Evolutionary conservation across 1,139 yeast genomes (phyloP), one percentile per base, ranked within the genome.

Genomic region (Eremothecium cymbalariae): DNA sequence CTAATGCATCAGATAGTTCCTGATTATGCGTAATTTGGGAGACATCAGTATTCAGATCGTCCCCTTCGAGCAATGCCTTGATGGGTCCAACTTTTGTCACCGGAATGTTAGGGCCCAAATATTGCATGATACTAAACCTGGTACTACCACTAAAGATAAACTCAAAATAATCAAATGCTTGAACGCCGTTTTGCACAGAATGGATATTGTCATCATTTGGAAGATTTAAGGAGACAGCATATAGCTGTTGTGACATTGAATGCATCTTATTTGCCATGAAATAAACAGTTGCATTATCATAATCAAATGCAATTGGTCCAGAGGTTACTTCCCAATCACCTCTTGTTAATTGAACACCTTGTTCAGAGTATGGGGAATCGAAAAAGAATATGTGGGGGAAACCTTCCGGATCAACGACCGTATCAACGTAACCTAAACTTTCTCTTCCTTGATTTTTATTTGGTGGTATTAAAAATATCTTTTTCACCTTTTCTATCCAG

Each of bases 341-440:
- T 1, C 65, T 48, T 0, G 94, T 77, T 24, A 85, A 55, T 30
- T 58, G 64, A 5, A 55, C 53, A 4, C 82, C 80, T 6, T 56
- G 55, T 1, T 59, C 35, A 1, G 75, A 48, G 2, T 62, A 57
- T 1, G 74, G 63, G 3, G 68, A 62, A 8, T 72, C 65, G 50
- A 77, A 88, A 42, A 72, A 70, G 1, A 78, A 94, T 30, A 90
- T 57, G 48, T 84, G 94, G 37, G 73, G 74, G 48, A 62, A 71
- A 1, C 80, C 78, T 25, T 72, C 68, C 4, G 59, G 62, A 19
- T 68, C 68, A n/a, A 77, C 77, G 8, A 76, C 76, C 8, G 81
- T 64, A 51, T 90, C 97, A 35, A 90, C 64, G 51, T 83, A 90
- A 1, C 88, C 82, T 32, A 64, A 65, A 0, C 59, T 60, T 1